Base-by-base conservation (phyloP, 2,329 filamentous ascomycete genomes). In the Ilyonectria destructans region DNA sequence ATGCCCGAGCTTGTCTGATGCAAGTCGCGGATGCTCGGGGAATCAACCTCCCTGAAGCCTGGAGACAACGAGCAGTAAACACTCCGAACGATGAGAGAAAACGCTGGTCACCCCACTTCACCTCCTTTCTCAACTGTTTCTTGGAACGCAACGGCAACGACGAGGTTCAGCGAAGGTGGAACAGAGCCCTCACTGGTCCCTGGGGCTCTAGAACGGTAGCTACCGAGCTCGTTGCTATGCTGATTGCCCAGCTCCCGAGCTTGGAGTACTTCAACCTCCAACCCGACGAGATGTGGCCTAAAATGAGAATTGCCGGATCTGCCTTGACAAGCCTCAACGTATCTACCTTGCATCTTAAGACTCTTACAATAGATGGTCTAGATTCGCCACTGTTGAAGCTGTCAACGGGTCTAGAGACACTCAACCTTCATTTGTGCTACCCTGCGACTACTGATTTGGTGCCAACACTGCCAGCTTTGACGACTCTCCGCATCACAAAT, bases 251-350 rank as follows among this genome's bases (percentile, higher is more conserved):
- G 23, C 56, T 60, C 29, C 57, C 51, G 6, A 62, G 54, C 9
- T 49, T 69, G 13, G 21, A 56, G n/a, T 54, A 68, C 13, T 12
- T 72, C 31, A 57, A 43, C 13, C 31, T 69, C 8, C 35, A 63
- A 23, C 23, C 49, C 3, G 57, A 37, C 29, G 17, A 45, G 3
- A 21, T 29, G 17, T 46, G 46, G 31, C 49, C 45, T 5, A 29
- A 21, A 2, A 13, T 23, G 5, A 21, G 49, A 10, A 54, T 61
- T 46, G 49, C 51, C 6, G 26, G 40, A 26, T 40, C 58, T 4
- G 58, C 58, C 12, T 17, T 70, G 19, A n/a, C 52, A 17, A 33
- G 40, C n/a, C 55, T 74, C 7, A 43, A 55, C 3, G n/a, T 70
- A 8, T 13, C 26, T 4, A 35, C 15, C 10, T 67, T 72, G 6